These are phyloP conservation scores for Citrullus amarus DNA, from an alignment of 306 rosid genomes.

Conservation along the genomic window DNA sequence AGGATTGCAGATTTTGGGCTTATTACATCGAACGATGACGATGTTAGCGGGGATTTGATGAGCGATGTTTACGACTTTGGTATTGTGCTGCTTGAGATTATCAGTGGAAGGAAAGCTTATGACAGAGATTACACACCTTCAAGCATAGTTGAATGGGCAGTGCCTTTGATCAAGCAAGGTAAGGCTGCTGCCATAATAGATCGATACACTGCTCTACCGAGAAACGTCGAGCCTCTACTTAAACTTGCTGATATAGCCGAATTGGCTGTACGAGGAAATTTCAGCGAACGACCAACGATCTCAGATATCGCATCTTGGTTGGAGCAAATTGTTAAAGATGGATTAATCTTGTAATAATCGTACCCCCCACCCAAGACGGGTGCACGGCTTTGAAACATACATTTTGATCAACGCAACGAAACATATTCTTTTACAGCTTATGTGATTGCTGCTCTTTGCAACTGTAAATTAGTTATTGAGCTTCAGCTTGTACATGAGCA, in stretches of 20 bases:
- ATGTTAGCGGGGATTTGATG: conserved; percentile 30
- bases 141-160: conserved; percentile 67
- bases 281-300: conserved; percentile 52
- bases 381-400: not conserved
- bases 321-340: conserved; percentile 79
- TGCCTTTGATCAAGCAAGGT: conserved; percentile 65
- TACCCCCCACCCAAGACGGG: not conserved
- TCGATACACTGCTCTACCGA: conserved; percentile 42
- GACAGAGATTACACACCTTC: conserved; percentile 60
- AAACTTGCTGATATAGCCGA: conserved; percentile 76
- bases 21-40: conserved; percentile 41
- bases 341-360: conserved; percentile 36
- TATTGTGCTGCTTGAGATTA: conserved; percentile 62
- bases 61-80: conserved; percentile 65
- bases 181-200: conserved; percentile 67
- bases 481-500: conserved; percentile 9
- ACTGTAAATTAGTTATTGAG: conserved; percentile 11
- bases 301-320: conserved; percentile 62
- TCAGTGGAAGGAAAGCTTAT: conserved; percentile 77
- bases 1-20: conserved; percentile 76
- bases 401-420: not conserved
- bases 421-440: conserved; percentile 2
- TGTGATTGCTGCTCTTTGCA: conserved; percentile 3
- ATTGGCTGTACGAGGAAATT: conserved; percentile 40
- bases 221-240: conserved; percentile 81